A percentile compares a stretch with the other conserved stretches of the same genome.
Conservation (phyloP, 371 early-diverging fungal species). For the Mucor ambiguus region DNA sequence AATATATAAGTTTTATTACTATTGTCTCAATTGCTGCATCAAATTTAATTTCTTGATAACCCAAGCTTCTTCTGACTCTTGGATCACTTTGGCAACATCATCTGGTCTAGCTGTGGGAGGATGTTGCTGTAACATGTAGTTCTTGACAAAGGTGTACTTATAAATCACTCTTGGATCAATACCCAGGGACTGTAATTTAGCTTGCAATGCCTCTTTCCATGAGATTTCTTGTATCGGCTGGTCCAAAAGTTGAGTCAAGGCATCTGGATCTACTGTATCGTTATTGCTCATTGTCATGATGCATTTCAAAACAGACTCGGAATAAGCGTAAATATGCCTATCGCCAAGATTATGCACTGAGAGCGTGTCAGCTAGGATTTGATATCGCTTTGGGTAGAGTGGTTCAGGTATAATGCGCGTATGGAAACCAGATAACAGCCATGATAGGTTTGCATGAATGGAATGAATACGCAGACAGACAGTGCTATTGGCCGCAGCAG, state of each 20-base stretch:
- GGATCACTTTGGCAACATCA: conserved; percentile 1
- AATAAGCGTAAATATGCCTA: neutral
- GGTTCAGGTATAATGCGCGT: conserved; percentile 21
- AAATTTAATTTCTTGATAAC: neutral
- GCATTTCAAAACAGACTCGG: conserved; percentile 7
- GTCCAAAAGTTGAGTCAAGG: neutral
- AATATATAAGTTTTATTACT: neutral
- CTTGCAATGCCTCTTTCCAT: neutral
- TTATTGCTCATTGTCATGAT: neutral
- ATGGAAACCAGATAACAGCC: conserved; percentile 37
- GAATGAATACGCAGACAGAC: conserved; percentile 19
- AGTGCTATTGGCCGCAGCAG: neutral
- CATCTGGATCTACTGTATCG: neutral
- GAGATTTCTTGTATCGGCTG: neutral
- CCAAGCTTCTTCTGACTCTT: conserved; percentile 13
- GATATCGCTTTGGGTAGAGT: conserved; percentile 27
- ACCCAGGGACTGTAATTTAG: neutral
- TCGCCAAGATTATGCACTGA: neutral
- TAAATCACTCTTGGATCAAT: conserved; percentile 13
- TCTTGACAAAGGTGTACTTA: conserved; percentile 13
- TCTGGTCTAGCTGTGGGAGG: neutral
- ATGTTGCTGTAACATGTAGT: neutral
- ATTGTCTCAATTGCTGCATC: neutral
- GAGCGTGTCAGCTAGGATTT: neutral
- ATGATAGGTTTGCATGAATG: conserved; percentile 33